Conservation (phyloP, 1,284 basidiomycete genomes). For the Ceratobasidium sp. region DNA sequence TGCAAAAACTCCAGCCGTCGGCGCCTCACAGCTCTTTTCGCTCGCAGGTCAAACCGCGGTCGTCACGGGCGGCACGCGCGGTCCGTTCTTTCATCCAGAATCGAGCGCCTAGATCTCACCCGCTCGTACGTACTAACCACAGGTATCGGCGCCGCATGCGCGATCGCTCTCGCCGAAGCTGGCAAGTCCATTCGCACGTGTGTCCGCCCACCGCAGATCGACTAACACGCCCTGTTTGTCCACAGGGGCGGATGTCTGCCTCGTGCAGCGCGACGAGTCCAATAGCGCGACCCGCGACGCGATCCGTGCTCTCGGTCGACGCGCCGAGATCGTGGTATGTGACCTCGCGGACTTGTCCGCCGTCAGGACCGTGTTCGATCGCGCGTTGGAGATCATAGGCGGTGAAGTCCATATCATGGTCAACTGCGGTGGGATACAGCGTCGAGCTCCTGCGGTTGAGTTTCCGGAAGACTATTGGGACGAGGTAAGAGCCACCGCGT, state of each 20-base stretch:
- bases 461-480: constrained; percentile 92
- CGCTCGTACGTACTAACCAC: constrained; percentile 42
- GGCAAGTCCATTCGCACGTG: constrained; percentile 44
- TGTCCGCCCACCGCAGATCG: constrained; percentile 53
- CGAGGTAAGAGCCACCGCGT: constrained; percentile 65
- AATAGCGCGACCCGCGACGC: constrained; percentile 68
- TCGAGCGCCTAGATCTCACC: constrained; percentile 34
- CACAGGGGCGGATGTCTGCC: constrained; percentile 79
- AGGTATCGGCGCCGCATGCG: constrained; percentile 80
- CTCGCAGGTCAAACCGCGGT: constrained; percentile 59
- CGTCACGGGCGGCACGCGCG: constrained; percentile 49
- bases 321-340: constrained; percentile 69
- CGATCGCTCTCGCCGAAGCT: constrained; percentile 76
- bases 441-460: constrained; percentile 80
- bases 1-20: constrained; percentile 42
- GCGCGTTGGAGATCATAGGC: constrained; percentile 69
- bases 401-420: constrained; percentile 84
- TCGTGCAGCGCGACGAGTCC: constrained; percentile 71
- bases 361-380: constrained; percentile 73
- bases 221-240: constrained; percentile 10
- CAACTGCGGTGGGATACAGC: constrained; percentile 95
- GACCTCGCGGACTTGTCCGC: constrained; percentile 76
- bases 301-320: constrained; percentile 60
- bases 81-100: background rate
- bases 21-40: constrained; percentile 52